Base-by-base conservation (phyloP, 495 filamentous ascomycete species). In the Collariella sp. region DNA sequence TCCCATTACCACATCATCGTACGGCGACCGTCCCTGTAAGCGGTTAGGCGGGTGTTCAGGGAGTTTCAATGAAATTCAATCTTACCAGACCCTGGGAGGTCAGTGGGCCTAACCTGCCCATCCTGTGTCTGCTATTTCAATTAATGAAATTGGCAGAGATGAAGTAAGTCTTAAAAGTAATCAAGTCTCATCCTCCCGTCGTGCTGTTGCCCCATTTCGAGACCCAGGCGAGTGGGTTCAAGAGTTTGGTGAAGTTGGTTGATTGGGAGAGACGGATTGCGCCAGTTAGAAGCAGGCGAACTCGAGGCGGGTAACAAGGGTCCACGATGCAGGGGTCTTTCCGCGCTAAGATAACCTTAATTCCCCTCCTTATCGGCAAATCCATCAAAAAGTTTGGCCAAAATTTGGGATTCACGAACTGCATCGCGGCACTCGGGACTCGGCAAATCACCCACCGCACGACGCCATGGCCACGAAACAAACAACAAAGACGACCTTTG, bases 401-500 rank as follows among this genome's bases (percentile, higher is more conserved):
- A 61, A 62, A 58, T 46, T 56, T 56, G 56, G 50, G 50, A 46
- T 46, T n/a, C 44, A 22, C 38, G 13, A 46, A 42, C 24, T 18
- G 42, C 46, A 31, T 19, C 16, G 33, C 55, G 26, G 26, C 26
- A 31, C 26, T 43, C n/a, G 36, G 26, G 4, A 10, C 29, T 43
- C 49, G 40, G 50, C 44, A 42, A n/a, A 53, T 38, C 50, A 50
- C 22, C 34, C 41, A 36, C 46, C 50, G 22, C 57, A 46, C 29
- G n/a, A n/a, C n/a, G 36, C 36, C 41, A 81, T 81, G 78, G 77
- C 78, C 24, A 74, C 64, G 35, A 72, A 73, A 69, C 62, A 70
- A 29, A 62, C 75, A 16, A 67, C 75, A 50, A 77, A 88, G 75
- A 96, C 90, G 22, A 94, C 94, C 38, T 99, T 95, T 66, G 86